Evolutionary conservation across 2,329 filamentous ascomycete species (phyloP).

Genomic region (Monosporascus sp.): DNA sequence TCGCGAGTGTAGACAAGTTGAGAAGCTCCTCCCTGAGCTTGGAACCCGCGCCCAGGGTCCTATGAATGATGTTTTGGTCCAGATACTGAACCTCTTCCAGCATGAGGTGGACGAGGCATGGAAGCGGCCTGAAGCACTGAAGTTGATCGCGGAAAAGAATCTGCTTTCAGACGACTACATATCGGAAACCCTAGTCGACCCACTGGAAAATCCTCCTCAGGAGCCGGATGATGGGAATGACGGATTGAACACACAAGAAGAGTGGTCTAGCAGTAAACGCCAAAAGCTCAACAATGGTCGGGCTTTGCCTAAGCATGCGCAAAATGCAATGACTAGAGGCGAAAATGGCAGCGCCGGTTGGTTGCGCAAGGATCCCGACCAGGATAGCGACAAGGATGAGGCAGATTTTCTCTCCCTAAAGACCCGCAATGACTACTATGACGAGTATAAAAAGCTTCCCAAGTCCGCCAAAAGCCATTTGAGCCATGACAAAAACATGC

Average conservation of each 20-base stretch:
- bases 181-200: not conserved
- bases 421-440: constrained; percentile 16
- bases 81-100: constrained; percentile 24
- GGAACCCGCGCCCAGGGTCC: constrained; percentile 16
- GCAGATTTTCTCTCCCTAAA: constrained; percentile 10
- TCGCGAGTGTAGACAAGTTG: constrained; percentile 22
- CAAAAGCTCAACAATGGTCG: not conserved
- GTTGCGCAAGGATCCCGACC: not conserved
- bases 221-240: constrained; percentile 1
- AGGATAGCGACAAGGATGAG: not conserved
- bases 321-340: not conserved
- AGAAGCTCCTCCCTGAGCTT: constrained; percentile 24
- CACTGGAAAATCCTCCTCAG: constrained; percentile 2
- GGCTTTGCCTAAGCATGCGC: not conserved
- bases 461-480: constrained; percentile 11
- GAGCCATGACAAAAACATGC: constrained; percentile 18
- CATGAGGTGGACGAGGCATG: constrained; percentile 16
- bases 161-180: constrained; percentile 5
- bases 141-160: constrained; percentile 13
- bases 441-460: constrained; percentile 18
- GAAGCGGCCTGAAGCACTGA: constrained; percentile 13
- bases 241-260: not conserved
- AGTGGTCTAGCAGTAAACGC: not conserved
- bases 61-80: constrained; percentile 15
- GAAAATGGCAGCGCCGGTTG: not conserved